Evolutionary conservation across 768 basidiomycete genomes (phyloP).

Genomic region (Collybiopsis confluens): DNA sequence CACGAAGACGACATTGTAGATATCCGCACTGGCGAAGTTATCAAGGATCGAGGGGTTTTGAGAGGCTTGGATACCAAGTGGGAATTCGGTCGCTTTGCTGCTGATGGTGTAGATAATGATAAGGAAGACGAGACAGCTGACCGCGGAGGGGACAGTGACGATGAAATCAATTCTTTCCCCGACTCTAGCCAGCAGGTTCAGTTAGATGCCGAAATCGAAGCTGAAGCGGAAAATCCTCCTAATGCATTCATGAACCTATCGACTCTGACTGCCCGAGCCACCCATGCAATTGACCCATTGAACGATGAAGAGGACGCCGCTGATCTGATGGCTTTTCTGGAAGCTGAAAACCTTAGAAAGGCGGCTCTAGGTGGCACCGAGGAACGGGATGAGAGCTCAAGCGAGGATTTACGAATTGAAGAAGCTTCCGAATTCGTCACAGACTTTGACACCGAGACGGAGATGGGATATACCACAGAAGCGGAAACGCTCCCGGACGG

Average conservation of each 20-base stretch:
- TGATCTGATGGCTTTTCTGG: conserved; percentile 63
- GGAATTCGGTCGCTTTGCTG: conserved; percentile 50
- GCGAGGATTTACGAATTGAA: conserved; percentile 6
- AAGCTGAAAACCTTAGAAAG: conserved; percentile 53
- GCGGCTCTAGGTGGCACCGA: conserved; percentile 44
- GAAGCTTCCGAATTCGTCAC: background rate
- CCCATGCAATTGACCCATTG: conserved; percentile 9
- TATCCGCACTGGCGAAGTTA: conserved; percentile 52
- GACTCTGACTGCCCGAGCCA: background rate
- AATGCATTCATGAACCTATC: conserved; percentile 1
- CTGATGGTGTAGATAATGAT: conserved; percentile 29
- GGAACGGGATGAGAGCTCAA: conserved; percentile 30
- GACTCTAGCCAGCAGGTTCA: conserved; percentile 17
- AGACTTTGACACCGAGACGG: conserved; percentile 2
- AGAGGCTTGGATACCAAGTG: conserved; percentile 35
- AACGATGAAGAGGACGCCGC: conserved; percentile 48
- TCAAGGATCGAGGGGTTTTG: conserved; percentile 69
- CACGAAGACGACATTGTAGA: conserved; percentile 83
- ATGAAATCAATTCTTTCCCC: conserved; percentile 56
- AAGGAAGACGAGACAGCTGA: conserved; percentile 35
- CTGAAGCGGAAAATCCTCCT: conserved; percentile 18
- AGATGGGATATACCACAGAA: conserved; percentile 1
- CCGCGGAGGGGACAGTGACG: conserved; percentile 50
- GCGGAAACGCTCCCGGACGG: background rate
- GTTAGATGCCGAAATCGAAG: conserved; percentile 24